A percentile compares a stretch with the other conserved stretches of the same genome.
These are phyloP conservation scores for Psilocybe mexicana DNA, from an alignment of 1,284 basidiomycete species.

Conservation along the genomic window DNA sequence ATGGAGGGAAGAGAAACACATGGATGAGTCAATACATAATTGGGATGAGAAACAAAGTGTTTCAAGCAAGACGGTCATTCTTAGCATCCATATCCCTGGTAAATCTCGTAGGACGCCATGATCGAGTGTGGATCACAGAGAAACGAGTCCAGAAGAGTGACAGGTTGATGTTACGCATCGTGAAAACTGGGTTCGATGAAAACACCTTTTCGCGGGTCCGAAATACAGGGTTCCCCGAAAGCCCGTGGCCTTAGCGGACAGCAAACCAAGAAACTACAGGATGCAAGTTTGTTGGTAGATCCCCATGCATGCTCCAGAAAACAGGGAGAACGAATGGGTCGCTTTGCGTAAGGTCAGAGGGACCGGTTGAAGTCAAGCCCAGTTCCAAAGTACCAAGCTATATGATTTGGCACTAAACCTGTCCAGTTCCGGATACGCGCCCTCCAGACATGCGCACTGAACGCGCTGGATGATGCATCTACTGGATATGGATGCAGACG, in stretches of 20 bases:
- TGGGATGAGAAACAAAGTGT: constrained; percentile 52
- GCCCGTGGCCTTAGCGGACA: constrained; percentile 51
- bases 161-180: constrained; percentile 50
- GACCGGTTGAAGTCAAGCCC: constrained; percentile 25
- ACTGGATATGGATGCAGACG: constrained; percentile 26
- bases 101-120: constrained; percentile 23
- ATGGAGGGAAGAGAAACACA: constrained; percentile 30
- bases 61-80: constrained; percentile 40
- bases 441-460: constrained; percentile 32
- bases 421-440: constrained; percentile 53
- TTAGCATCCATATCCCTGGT: constrained; percentile 29
- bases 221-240: constrained; percentile 26
- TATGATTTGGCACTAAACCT: constrained; percentile 47
- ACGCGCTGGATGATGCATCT: constrained; percentile 22
- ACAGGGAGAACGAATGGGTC: constrained; percentile 28
- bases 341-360: constrained; percentile 40
- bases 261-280: constrained; percentile 44
- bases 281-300: constrained; percentile 43
- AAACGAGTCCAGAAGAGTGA: constrained; percentile 50
- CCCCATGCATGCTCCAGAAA: constrained; percentile 31
- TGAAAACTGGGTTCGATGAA: constrained; percentile 37
- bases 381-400: constrained; percentile 39
- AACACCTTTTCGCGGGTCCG: constrained; percentile 32
- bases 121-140: constrained; percentile 20
- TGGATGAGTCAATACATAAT: constrained; percentile 57